Evolutionary conservation across 1,284 basidiomycete genomes (phyloP).

Genomic region (Phylloporus sp.): DNA sequence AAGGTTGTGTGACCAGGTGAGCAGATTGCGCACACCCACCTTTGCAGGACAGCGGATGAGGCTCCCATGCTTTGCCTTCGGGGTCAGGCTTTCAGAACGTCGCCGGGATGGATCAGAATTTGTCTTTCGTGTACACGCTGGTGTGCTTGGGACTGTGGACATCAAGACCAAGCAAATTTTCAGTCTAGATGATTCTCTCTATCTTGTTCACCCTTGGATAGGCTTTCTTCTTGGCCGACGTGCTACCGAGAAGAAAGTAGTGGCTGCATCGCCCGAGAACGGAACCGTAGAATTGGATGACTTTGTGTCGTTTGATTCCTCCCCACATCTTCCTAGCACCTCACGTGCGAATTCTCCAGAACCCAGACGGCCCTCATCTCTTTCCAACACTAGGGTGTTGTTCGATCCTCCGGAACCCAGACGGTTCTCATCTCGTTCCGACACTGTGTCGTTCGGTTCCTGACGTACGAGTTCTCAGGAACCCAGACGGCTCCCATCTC

Average conservation of each 20-base stretch:
- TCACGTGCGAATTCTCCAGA: not conserved
- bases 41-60: slow-evolving; percentile 12
- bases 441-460: too few species aligned
- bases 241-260: not conserved
- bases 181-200: not conserved
- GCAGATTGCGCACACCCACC: not conserved
- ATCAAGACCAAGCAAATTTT: slow-evolving; percentile 2
- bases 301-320: too few species aligned
- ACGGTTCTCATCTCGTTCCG: too few species aligned
- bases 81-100: not conserved
- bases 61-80: slow-evolving; percentile 14
- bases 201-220: slow-evolving; percentile 2
- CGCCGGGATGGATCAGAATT: not conserved
- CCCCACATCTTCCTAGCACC: not conserved
- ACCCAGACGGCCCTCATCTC: too few species aligned
- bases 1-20: slow-evolving; percentile 8
- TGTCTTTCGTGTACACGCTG: not conserved
- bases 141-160: not conserved
- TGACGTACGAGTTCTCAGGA: too few species aligned
- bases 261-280: too few species aligned
- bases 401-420: too few species aligned
- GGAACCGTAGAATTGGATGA: too few species aligned
- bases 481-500: not conserved
- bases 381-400: too few species aligned
- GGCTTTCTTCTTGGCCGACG: slow-evolving; percentile 1